phyloP scores from a whole-genome alignment of 306 rosid species.

The Cucurbita ficifolia region DNA sequence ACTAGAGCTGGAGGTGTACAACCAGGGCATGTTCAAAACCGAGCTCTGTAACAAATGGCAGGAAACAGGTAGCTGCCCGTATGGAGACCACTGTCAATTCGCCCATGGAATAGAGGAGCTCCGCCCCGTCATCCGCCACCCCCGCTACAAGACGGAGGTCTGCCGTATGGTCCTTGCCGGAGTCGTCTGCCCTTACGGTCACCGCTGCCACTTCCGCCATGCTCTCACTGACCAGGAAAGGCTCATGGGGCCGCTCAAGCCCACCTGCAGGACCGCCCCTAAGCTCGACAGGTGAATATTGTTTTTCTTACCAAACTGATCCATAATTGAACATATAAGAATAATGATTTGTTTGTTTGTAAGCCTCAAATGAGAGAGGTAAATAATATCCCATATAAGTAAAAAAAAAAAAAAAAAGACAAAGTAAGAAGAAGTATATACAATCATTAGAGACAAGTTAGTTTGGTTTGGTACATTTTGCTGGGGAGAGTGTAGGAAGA shows the following conservation, averaged over 20 bases:
- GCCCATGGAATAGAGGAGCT: conserved; percentile 36
- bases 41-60: conserved; percentile 48
- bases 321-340: neutral
- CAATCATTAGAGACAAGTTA: neutral
- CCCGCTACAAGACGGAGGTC: conserved; percentile 39
- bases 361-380: conserved; percentile 7
- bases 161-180: conserved; percentile 38
- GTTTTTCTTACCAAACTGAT: neutral
- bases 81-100: conserved; percentile 31
- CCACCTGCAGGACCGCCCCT: neutral
- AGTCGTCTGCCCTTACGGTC: conserved; percentile 30
- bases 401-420: neutral
- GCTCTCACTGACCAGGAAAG: conserved; percentile 26
- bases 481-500: neutral
- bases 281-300: conserved; percentile 19
- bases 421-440: neutral
- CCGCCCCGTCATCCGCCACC: conserved; percentile 41
- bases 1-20: conserved; percentile 27
- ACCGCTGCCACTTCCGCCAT: conserved; percentile 41
- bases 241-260: conserved; percentile 9
- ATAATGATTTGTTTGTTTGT: neutral
- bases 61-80: conserved; percentile 33
- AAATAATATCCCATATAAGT: neutral
- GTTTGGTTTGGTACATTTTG: neutral
- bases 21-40: conserved; percentile 34